These are phyloP conservation scores for Euphorbia schlechtendalii DNA, from an alignment of 441 rosid genomes.

Conservation along the genomic window DNA sequence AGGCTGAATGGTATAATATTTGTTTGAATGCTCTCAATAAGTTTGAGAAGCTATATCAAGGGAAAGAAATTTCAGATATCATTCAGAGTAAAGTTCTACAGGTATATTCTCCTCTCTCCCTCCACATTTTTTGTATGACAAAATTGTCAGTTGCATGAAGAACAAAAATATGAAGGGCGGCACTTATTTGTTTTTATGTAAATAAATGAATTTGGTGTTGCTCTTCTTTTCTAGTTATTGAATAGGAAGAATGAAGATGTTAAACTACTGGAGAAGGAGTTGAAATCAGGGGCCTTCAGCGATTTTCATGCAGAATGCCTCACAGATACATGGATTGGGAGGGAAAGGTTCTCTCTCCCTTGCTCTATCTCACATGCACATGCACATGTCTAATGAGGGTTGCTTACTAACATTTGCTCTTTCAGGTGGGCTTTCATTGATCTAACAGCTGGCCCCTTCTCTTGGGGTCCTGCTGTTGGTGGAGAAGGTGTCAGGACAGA, in stretches of 20 bases:
- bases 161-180: neutral
- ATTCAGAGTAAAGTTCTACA: constrained; percentile 70
- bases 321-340: constrained; percentile 95
- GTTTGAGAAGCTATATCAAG: constrained; percentile 58
- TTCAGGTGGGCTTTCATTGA: constrained; percentile 96
- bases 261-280: constrained; percentile 59
- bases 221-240: constrained; percentile 41
- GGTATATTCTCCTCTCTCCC: constrained; percentile 37
- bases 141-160: constrained; percentile 1
- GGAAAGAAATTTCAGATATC: constrained; percentile 61
- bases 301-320: constrained; percentile 85
- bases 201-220: constrained; percentile 13
- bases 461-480: constrained; percentile 99
- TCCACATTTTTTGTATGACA: neutral
- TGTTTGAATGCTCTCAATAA: constrained; percentile 64
- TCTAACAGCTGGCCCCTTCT: constrained; percentile 90
- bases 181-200: neutral
- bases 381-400: neutral
- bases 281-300: constrained; percentile 66
- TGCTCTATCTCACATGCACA: constrained; percentile 9
- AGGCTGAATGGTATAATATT: constrained; percentile 88
- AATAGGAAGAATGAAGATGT: constrained; percentile 66
- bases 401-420: constrained; percentile 18
- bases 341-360: constrained; percentile 55
- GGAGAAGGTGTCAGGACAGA: constrained; percentile 99